phyloP scores from a whole-genome alignment of 2,329 filamentous ascomycete species.

The Neoascochyta sp. region DNA sequence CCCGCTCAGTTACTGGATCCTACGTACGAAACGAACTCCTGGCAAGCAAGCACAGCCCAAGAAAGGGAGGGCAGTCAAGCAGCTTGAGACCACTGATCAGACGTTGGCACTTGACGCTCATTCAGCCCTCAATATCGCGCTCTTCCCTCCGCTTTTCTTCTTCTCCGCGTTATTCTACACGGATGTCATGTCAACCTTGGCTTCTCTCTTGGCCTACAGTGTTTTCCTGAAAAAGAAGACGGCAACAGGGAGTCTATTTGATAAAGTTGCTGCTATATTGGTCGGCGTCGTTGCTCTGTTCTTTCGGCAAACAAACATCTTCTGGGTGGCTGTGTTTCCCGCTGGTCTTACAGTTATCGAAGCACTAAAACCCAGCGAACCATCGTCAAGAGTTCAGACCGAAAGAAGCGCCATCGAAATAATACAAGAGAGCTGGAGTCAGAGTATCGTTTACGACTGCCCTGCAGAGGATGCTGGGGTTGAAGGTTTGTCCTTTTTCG shows the following conservation, averaged over 20 bases:
- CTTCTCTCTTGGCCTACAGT: conserved; percentile 68
- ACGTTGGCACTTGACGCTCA: conserved; percentile 47
- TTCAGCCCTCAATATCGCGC: conserved; percentile 70
- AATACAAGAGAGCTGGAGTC: conserved; percentile 20
- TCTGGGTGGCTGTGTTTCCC: conserved; percentile 83
- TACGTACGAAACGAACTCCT: conserved; percentile 12
- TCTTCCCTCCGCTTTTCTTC: conserved; percentile 92
- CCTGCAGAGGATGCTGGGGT: conserved; percentile 20
- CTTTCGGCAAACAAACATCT: conserved; percentile 94
- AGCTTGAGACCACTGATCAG: conserved; percentile 22
- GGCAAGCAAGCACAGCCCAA: conserved; percentile 1
- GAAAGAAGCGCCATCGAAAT: conserved; percentile 3
- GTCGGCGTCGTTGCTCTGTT: conserved; percentile 64
- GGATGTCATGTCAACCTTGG: conserved; percentile 75
- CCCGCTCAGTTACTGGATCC: conserved; percentile 25
- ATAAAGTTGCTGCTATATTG: conserved; percentile 34
- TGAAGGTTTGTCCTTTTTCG: conserved; percentile 12
- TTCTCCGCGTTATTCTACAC: conserved; percentile 96
- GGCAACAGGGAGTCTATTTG: conserved; percentile 11
- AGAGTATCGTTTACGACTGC: conserved; percentile 21
- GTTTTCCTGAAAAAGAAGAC: conserved; percentile 38
- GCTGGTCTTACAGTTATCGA: conserved; percentile 50
- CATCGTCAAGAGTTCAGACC: background rate
- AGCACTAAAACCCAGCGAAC: conserved; percentile 17
- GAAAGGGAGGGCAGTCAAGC: background rate